Conservation (phyloP, 495 filamentous ascomycete genomes). For the Daldinia loculata region DNA sequence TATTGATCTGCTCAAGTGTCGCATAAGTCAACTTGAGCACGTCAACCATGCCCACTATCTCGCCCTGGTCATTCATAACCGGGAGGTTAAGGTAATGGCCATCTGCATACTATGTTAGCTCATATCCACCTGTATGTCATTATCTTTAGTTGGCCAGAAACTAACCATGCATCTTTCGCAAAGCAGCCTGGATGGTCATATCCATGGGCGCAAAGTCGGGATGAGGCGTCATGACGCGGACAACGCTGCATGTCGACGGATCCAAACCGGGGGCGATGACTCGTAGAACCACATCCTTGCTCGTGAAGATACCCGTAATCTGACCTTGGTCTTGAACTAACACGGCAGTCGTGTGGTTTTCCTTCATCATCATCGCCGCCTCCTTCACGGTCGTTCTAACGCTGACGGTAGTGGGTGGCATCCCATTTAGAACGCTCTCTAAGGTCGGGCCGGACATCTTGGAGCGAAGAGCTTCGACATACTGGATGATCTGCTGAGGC, state of each 20-base stretch:
- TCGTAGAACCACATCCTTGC: constrained; percentile 97
- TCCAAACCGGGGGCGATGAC: constrained; percentile 97
- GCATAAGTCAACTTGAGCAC: constrained; percentile 98
- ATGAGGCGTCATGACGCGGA: constrained; percentile 98
- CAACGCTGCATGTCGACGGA: constrained; percentile 93
- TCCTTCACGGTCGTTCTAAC: constrained; percentile 96
- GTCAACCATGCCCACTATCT: constrained; percentile 99
- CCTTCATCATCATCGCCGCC: constrained; percentile 94
- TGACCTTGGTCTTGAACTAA: constrained; percentile 96
- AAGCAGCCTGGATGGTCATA: constrained; percentile 97
- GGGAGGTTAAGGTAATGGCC: constrained; percentile 98
- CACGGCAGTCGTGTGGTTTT: constrained; percentile 96
- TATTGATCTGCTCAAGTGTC: constrained; percentile 91
- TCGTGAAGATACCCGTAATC: constrained; percentile 99
- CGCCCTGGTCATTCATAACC: constrained; percentile 96
- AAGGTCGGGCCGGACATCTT: constrained; percentile 99
- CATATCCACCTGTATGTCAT: background rate
- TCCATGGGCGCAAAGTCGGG: constrained; percentile 98
- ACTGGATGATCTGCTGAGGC: constrained; percentile 98
- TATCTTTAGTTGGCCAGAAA: background rate
- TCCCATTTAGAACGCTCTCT: constrained; percentile 90
- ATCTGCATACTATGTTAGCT: constrained; percentile 63
- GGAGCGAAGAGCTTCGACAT: constrained; percentile 90
- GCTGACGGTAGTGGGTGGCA: constrained; percentile 91
- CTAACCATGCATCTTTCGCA: constrained; percentile 98